Evolutionary conservation across 2,329 filamentous ascomycete genomes (phyloP).

Genomic region (Endocalyx cinctus): DNA sequence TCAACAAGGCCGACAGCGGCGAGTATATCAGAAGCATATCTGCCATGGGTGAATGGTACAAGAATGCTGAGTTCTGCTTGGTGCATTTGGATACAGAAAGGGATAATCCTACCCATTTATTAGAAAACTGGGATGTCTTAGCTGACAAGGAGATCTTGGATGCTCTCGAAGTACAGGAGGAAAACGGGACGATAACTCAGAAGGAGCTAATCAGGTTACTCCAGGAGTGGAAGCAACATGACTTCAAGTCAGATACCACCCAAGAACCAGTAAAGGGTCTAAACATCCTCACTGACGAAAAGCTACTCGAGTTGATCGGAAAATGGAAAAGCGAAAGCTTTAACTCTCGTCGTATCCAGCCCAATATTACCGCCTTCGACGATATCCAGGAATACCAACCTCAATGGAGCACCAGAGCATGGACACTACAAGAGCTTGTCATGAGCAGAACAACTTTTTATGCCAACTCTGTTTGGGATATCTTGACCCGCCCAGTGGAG

Average conservation of each 20-base stretch:
- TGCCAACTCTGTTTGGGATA: constrained; percentile 25
- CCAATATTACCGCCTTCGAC: constrained; percentile 16
- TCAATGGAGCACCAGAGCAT: constrained; percentile 25
- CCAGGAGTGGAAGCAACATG: too few species aligned
- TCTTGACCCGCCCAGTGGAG: constrained; percentile 23
- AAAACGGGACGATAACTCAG: too few species aligned
- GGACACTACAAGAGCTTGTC: constrained; percentile 29
- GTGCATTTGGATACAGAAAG: constrained; percentile 22
- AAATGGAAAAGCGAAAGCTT: too few species aligned
- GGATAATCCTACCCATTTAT: constrained; percentile 15
- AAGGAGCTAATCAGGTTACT: too few species aligned
- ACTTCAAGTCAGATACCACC: constrained; percentile 8
- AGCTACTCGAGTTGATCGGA: too few species aligned
- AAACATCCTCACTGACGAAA: too few species aligned
- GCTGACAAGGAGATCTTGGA: too few species aligned
- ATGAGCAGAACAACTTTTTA: constrained; percentile 31
- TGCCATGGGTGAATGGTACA: constrained; percentile 23
- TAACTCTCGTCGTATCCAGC: too few species aligned
- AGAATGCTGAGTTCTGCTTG: constrained; percentile 25
- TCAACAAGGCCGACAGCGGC: constrained; percentile 24
- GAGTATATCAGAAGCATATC: constrained; percentile 27
- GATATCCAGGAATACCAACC: constrained; percentile 14
- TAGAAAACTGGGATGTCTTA: constrained; percentile 16
- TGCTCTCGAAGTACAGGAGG: too few species aligned
- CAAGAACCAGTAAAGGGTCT: too few species aligned